Percentiles rank a stretch among this genome's conserved stretches.
phyloP scores from a whole-genome alignment of 2,329 filamentous ascomycete genomes.

The Ustulina deusta region DNA sequence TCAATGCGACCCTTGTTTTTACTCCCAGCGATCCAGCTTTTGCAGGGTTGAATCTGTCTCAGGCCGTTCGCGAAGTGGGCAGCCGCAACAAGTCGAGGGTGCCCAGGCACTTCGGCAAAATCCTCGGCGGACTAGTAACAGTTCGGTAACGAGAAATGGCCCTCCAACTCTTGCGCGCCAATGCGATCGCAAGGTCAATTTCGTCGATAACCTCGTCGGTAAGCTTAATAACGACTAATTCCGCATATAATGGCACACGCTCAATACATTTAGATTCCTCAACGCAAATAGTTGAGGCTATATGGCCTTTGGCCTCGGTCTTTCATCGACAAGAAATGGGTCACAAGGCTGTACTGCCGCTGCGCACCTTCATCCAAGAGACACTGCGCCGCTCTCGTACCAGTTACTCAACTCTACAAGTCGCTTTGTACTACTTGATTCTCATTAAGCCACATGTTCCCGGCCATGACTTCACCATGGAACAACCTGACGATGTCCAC shows the following conservation, averaged over 20 bases:
- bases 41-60: constrained; percentile 27
- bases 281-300: constrained; percentile 95
- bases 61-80: constrained; percentile 49
- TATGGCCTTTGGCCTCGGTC: constrained; percentile 92
- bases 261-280: constrained; percentile 80
- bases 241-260: constrained; percentile 42
- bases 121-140: constrained; percentile 68
- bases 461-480: constrained; percentile 84
- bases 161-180: constrained; percentile 86
- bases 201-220: constrained; percentile 98
- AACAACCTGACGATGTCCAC: constrained; percentile 80
- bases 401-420: constrained; percentile 96
- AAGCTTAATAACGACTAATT: constrained; percentile 66
- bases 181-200: constrained; percentile 90
- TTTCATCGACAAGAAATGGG: constrained; percentile 79
- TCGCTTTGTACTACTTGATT: constrained; percentile 95
- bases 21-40: constrained; percentile 43
- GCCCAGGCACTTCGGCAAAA: constrained; percentile 74
- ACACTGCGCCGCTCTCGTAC: constrained; percentile 93
- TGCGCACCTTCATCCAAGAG: constrained; percentile 97
- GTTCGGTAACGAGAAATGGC: constrained; percentile 66
- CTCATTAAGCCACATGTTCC: constrained; percentile 93
- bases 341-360: constrained; percentile 82
- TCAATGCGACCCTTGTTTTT: constrained; percentile 59
- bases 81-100: constrained; percentile 58